These are phyloP conservation scores for Phyllosticta citribraziliensis DNA, from an alignment of 2,329 filamentous ascomycete species.

Conservation along the genomic window DNA sequence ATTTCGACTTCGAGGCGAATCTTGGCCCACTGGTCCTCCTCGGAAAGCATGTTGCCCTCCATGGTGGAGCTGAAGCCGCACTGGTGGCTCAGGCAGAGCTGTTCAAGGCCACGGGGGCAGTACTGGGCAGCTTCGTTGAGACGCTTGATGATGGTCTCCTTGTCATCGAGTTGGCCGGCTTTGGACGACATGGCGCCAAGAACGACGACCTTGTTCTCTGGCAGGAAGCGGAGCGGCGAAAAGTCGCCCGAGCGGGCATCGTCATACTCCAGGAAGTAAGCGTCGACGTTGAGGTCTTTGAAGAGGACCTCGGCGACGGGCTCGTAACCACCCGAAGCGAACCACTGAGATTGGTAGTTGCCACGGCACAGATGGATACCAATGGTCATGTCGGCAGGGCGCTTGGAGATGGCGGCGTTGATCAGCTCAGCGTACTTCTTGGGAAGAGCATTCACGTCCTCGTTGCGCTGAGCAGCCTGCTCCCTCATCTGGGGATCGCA, in stretches of 20 bases:
- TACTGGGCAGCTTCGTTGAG: constrained; percentile 31
- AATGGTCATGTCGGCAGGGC: constrained; percentile 45
- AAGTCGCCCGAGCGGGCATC: constrained; percentile 48
- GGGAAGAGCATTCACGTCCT: constrained; percentile 40
- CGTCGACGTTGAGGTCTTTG: constrained; percentile 47
- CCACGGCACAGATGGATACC: constrained; percentile 49
- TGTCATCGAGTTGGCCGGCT: constrained; percentile 47
- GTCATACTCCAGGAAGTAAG: constrained; percentile 52
- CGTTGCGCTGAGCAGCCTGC: constrained; percentile 42
- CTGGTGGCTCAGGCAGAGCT: constrained; percentile 48
- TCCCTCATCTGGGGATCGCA: constrained; percentile 48
- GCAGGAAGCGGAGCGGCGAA: constrained; percentile 44
- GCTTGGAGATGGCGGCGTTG: constrained; percentile 44
- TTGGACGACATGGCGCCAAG: constrained; percentile 47
- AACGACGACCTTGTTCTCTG: constrained; percentile 45
- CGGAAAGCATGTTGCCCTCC: constrained; percentile 47
- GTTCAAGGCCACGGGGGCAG: constrained; percentile 43
- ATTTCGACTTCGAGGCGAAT: constrained; percentile 45
- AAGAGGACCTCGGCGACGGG: constrained; percentile 49
- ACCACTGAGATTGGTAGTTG: constrained; percentile 49
- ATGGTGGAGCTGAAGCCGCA: constrained; percentile 49
- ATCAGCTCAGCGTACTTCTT: constrained; percentile 46
- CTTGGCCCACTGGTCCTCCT: constrained; percentile 51
- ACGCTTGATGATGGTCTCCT: constrained; percentile 29
- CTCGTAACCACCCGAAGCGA: constrained; percentile 49